These are phyloP conservation scores for Scedosporium boydii DNA, from an alignment of 2,329 filamentous ascomycete species.

Conservation along the genomic window DNA sequence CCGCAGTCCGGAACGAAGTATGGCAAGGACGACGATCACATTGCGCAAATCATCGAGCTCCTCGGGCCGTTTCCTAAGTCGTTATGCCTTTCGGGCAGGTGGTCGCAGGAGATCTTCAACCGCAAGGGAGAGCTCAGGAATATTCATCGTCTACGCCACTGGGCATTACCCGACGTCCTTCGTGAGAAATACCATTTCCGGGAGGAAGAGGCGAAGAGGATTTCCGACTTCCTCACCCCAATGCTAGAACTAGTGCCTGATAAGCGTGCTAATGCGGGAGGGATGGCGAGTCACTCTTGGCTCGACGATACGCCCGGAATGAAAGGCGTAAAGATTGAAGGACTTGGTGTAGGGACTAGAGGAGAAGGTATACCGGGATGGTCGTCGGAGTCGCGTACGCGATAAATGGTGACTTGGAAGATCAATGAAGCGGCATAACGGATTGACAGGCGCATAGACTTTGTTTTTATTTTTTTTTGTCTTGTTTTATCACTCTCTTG, in stretches of 20 bases:
- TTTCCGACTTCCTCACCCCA: conserved; percentile 75
- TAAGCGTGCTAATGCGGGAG: conserved; percentile 86
- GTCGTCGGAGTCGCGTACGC: conserved; percentile 79
- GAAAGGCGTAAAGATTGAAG: conserved; percentile 65
- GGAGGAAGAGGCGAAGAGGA: conserved; percentile 65
- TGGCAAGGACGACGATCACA: conserved; percentile 98
- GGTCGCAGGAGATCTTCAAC: conserved; percentile 98
- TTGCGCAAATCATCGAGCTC: conserved; percentile 96
- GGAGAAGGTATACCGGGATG: conserved; percentile 94
- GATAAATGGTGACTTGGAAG: conserved; percentile 34
- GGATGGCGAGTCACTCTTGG: conserved; percentile 82
- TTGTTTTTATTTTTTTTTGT: not conserved
- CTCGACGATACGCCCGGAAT: conserved; percentile 81
- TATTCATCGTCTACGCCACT: conserved; percentile 91
- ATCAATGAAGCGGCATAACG: not conserved
- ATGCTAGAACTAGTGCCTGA: conserved; percentile 88
- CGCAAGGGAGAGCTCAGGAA: conserved; percentile 94
- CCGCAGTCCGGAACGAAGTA: conserved; percentile 98
- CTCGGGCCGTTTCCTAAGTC: conserved; percentile 89
- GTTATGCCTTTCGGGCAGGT: conserved; percentile 85
- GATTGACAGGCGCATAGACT: not conserved
- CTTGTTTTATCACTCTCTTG: not conserved
- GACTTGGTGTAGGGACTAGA: conserved; percentile 66
- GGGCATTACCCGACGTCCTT: conserved; percentile 87
- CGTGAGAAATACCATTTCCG: conserved; percentile 96